Evolutionary conservation across 2,329 filamentous ascomycete species (phyloP).

Genomic region (Microascus cirrosus): DNA sequence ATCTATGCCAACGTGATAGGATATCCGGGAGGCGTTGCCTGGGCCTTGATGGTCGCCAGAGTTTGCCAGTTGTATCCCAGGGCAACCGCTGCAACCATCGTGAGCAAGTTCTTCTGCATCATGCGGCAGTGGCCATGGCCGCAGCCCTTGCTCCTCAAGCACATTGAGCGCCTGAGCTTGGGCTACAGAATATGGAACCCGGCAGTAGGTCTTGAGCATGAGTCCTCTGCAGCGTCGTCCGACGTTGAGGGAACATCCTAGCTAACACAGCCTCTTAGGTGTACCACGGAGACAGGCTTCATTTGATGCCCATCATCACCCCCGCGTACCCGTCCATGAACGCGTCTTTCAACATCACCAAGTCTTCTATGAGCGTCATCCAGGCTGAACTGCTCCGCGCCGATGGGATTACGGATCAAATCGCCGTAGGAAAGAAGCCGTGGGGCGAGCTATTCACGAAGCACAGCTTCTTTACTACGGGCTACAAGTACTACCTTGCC

Average conservation of each 20-base stretch:
- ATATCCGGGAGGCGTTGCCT: constrained; percentile 92
- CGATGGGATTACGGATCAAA: constrained; percentile 64
- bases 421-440: constrained; percentile 61
- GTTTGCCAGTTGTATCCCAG: constrained; percentile 95
- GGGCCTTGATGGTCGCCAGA: constrained; percentile 93
- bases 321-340: constrained; percentile 98
- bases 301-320: constrained; percentile 97
- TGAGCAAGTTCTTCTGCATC: constrained; percentile 89
- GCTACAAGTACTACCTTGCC: constrained; percentile 92
- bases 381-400: constrained; percentile 72
- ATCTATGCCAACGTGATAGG: constrained; percentile 96
- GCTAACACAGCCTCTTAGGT: constrained; percentile 30
- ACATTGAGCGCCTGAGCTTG: constrained; percentile 70
- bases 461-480: constrained; percentile 85
- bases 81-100: constrained; percentile 76
- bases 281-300: constrained; percentile 69
- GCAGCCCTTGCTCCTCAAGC: constrained; percentile 80
- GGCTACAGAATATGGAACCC: constrained; percentile 92
- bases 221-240: not conserved
- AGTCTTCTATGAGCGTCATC: constrained; percentile 77
- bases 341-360: constrained; percentile 85
- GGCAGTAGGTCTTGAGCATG: constrained; percentile 31
- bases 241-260: not conserved
- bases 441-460: constrained; percentile 87
- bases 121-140: constrained; percentile 92